Percentiles rank a stretch among this genome's conserved stretches.
Evolutionary conservation across 306 rosid genomes (phyloP).

Genomic region (Pueraria montana): DNA sequence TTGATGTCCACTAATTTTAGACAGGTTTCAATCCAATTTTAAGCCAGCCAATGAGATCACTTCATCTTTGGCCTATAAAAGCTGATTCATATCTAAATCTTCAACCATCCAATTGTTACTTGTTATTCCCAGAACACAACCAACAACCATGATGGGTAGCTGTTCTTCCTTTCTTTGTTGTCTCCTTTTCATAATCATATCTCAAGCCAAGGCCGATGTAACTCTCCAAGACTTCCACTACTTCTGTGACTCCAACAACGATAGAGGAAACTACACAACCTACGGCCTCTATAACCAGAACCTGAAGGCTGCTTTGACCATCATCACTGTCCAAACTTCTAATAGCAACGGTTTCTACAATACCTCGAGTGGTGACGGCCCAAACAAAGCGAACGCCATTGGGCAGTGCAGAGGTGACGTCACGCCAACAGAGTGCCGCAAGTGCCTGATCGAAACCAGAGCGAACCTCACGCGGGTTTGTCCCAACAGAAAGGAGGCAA

Average conservation of each 20-base stretch:
- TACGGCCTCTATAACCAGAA: slow-evolving; percentile 49
- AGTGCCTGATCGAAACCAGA: slow-evolving; percentile 49
- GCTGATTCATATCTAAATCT: background rate
- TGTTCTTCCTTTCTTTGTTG: background rate
- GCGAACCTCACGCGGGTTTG: slow-evolving; percentile 41
- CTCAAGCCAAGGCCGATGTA: background rate
- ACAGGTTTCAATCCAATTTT: too few relatives aligned
- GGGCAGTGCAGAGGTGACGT: slow-evolving; percentile 62
- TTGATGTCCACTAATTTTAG: too few relatives aligned
- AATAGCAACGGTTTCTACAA: slow-evolving; percentile 43
- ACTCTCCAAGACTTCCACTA: background rate
- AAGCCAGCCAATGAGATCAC: too few relatives aligned
- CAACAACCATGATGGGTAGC: background rate
- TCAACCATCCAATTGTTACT: too few relatives aligned
- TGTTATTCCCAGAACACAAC: too few relatives aligned
- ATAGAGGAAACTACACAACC: slow-evolving; percentile 55
- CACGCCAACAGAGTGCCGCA: slow-evolving; percentile 29
- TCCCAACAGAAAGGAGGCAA: slow-evolving; percentile 56
- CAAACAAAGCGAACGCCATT: slow-evolving; percentile 42
- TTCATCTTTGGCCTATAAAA: background rate
- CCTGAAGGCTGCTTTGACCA: slow-evolving; percentile 50
- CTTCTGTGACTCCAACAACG: background rate
- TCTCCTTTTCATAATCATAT: background rate
- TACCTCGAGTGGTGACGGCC: slow-evolving; percentile 39
- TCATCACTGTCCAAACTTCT: slow-evolving; percentile 5